A percentile compares a stretch with the other conserved stretches of the same genome.
These are phyloP conservation scores for Daphne laureola DNA, from an alignment of 441 rosid species.

Conservation along the genomic window DNA sequence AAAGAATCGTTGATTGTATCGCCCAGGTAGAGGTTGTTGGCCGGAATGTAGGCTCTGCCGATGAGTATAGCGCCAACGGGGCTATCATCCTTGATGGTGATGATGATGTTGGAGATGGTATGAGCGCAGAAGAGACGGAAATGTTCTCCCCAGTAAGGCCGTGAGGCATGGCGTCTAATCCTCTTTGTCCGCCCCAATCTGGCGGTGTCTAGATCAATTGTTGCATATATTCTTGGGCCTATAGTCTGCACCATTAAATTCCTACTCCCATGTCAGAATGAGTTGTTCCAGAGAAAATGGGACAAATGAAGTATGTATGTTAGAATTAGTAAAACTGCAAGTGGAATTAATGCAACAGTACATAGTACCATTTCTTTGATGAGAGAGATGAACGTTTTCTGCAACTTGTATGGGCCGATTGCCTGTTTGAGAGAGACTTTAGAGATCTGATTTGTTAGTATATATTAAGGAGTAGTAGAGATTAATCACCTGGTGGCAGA, in stretches of 20 bases:
- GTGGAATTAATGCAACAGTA: too few species aligned
- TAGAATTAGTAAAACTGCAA: too few species aligned
- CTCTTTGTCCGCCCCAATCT: slow-evolving; percentile 44
- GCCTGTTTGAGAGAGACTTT: not conserved
- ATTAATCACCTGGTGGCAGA: slow-evolving; percentile 27
- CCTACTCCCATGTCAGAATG: too few species aligned
- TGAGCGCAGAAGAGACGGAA: slow-evolving; percentile 50
- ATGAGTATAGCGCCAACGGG: slow-evolving; percentile 38
- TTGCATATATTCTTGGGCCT: slow-evolving; percentile 39
- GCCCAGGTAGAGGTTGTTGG: slow-evolving; percentile 25
- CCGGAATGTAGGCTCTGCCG: slow-evolving; percentile 50
- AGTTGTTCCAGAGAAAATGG: too few species aligned
- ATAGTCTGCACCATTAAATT: slow-evolving; percentile 13
- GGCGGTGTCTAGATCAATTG: slow-evolving; percentile 48
- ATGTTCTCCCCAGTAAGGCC: slow-evolving; percentile 29
- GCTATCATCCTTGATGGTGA: slow-evolving; percentile 39
- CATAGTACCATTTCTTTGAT: slow-evolving; percentile 37
- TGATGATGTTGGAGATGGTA: slow-evolving; percentile 25
- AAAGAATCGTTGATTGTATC: slow-evolving; percentile 25
- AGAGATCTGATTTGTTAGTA: not conserved
- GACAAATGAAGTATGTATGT: too few species aligned
- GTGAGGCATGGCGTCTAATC: slow-evolving; percentile 13
- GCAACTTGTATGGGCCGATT: slow-evolving; percentile 14
- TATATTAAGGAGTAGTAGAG: not conserved
- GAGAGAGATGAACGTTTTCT: slow-evolving; percentile 28